Percentiles rank a stretch among this genome's conserved stretches.
Evolutionary conservation across 352 stramenopile species (phyloP).

Genomic region (Phytophthora sojae): DNA sequence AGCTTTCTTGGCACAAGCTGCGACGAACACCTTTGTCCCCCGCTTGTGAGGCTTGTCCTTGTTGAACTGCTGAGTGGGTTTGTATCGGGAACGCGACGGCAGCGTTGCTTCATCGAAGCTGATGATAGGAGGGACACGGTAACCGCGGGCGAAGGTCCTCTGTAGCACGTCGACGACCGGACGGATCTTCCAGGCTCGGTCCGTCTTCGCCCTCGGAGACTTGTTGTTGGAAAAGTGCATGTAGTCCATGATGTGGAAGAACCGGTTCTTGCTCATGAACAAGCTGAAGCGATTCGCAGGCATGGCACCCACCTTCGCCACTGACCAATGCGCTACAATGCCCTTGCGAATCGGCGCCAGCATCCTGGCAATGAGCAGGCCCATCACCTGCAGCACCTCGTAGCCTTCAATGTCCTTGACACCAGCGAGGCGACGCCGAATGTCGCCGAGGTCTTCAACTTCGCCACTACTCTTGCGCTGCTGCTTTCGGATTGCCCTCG

Average conservation of each 20-base stretch:
- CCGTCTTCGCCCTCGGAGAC: no score
- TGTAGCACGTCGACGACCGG: no score
- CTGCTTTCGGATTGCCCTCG: not conserved
- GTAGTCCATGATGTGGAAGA: slow-evolving; percentile 17
- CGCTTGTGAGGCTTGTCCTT: no score
- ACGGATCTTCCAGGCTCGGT: no score
- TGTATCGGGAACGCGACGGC: no score
- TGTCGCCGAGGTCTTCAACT: not conserved
- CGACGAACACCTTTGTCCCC: no score
- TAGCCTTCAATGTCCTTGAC: not conserved
- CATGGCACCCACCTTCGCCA: slow-evolving; percentile 1
- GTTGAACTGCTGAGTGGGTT: no score
- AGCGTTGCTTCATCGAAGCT: no score
- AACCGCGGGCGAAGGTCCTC: no score
- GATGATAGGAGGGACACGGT: no score
- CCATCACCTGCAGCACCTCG: not conserved
- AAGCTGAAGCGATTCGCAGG: slow-evolving; percentile 1
- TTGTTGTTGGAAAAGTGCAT: no score
- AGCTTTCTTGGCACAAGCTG: no score
- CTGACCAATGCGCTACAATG: not conserved
- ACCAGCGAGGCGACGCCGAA: not conserved
- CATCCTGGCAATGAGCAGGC: slow-evolving; percentile 1
- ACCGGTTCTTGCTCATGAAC: slow-evolving; percentile 2
- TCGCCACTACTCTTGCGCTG: not conserved
- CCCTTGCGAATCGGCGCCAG: not conserved